A percentile compares a stretch with the other conserved stretches of the same genome.
Evolutionary conservation across 305 asterid species (phyloP).

Genomic region (Ajuga reptans): DNA sequence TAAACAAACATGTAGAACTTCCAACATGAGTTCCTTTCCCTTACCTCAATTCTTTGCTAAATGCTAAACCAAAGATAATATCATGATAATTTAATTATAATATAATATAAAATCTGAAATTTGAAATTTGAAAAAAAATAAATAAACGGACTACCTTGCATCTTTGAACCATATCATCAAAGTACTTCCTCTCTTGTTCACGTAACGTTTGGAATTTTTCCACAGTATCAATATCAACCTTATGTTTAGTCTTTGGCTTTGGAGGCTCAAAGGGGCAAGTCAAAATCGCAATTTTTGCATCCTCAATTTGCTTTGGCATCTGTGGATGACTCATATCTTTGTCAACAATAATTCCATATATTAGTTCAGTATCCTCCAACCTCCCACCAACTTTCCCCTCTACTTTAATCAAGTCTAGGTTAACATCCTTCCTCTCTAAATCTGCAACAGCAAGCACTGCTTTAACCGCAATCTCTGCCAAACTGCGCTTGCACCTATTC

Average conservation of each 20-base stretch:
- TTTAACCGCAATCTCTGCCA: slow-evolving; percentile 96
- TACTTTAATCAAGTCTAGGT: slow-evolving; percentile 83
- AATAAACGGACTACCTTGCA: slow-evolving; percentile 62
- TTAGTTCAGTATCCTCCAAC: slow-evolving; percentile 86
- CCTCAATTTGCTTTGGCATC: slow-evolving; percentile 90
- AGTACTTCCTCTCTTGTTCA: slow-evolving; percentile 76
- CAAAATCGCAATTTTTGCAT: slow-evolving; percentile 82
- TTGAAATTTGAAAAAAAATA: neutral
- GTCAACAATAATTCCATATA: slow-evolving; percentile 80
- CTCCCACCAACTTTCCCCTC: slow-evolving; percentile 97
- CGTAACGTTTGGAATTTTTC: slow-evolving; percentile 80
- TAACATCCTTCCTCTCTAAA: slow-evolving; percentile 87
- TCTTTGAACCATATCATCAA: slow-evolving; percentile 86
- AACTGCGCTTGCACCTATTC: slow-evolving; percentile 79
- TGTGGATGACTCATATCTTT: slow-evolving; percentile 98
- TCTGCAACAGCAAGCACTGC: slow-evolving; percentile 95
- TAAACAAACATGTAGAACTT: no score
- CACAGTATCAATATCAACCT: slow-evolving; percentile 92
- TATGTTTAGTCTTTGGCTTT: slow-evolving; percentile 96
- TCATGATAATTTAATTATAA: no score
- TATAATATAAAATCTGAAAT: no score
- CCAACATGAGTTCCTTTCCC: no score
- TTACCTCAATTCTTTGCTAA: no score
- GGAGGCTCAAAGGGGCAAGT: slow-evolving; percentile 98
- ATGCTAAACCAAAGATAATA: no score